Evolutionary conservation across 1,284 basidiomycete genomes (phyloP).

Genomic region (Leccinum subrobustum): DNA sequence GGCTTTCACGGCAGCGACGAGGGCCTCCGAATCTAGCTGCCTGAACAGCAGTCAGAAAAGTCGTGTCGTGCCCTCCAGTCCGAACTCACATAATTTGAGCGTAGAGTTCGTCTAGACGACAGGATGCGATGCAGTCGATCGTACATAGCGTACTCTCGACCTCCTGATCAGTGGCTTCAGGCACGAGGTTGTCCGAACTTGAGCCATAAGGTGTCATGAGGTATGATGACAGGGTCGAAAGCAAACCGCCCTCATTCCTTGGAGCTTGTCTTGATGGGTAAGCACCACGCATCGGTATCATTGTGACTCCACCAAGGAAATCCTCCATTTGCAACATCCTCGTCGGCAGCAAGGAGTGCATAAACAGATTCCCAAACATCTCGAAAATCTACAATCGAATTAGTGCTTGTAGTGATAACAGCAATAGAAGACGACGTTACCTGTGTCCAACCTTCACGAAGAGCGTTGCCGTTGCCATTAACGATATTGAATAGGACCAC

Average conservation of each 20-base stretch:
- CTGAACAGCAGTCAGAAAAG: slow-evolving; percentile 39
- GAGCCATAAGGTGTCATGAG: slow-evolving; percentile 91
- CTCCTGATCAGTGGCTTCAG: slow-evolving; percentile 85
- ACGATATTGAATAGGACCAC: slow-evolving; percentile 98
- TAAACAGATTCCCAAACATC: slow-evolving; percentile 96
- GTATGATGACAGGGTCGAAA: slow-evolving; percentile 95
- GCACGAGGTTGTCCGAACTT: slow-evolving; percentile 69
- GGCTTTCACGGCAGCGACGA: slow-evolving; percentile 81
- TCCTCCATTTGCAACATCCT: slow-evolving; percentile 96
- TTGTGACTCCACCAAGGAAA: slow-evolving; percentile 86
- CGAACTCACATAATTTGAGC: slow-evolving; percentile 81
- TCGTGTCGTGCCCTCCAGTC: not conserved
- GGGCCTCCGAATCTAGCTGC: slow-evolving; percentile 72
- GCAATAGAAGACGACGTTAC: slow-evolving; percentile 39
- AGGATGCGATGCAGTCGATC: slow-evolving; percentile 93
- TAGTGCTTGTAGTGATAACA: slow-evolving; percentile 1
- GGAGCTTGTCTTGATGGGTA: slow-evolving; percentile 65
- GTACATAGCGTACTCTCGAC: slow-evolving; percentile 94
- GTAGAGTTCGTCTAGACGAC: slow-evolving; percentile 92
- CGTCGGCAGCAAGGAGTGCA: slow-evolving; percentile 87
- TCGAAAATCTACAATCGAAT: slow-evolving; percentile 79
- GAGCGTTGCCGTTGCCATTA: slow-evolving; percentile 93
- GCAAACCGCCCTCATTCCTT: slow-evolving; percentile 82
- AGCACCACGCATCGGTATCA: slow-evolving; percentile 83
- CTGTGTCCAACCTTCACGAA: slow-evolving; percentile 93